These are phyloP conservation scores for Podospora anserina DNA, from an alignment of 495 filamentous ascomycete genomes.

Conservation along the genomic window DNA sequence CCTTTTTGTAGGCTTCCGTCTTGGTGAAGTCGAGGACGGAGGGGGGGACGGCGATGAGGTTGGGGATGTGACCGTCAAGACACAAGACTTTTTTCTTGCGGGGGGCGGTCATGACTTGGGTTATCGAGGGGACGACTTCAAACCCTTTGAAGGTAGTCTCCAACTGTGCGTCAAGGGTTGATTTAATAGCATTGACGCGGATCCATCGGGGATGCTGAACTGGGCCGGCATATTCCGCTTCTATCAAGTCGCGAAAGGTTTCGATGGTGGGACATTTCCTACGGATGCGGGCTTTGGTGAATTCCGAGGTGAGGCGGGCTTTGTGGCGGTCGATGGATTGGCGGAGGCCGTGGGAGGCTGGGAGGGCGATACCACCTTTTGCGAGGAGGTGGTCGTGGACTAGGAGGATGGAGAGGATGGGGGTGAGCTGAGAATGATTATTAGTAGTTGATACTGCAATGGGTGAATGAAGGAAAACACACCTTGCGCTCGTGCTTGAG, in stretches of 20 bases:
- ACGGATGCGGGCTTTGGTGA: slow-evolving; percentile 72
- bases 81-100: slow-evolving; percentile 36
- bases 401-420: slow-evolving; percentile 74
- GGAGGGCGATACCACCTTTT: slow-evolving; percentile 75
- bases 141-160: slow-evolving; percentile 63
- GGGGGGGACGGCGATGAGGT: slow-evolving; percentile 75
- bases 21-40: slow-evolving; percentile 59
- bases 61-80: slow-evolving; percentile 74
- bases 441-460: not conserved
- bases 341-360: slow-evolving; percentile 70
- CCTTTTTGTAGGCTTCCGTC: slow-evolving; percentile 66
- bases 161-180: slow-evolving; percentile 64
- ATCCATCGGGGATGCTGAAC: slow-evolving; percentile 74
- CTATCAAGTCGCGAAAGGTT: slow-evolving; percentile 57
- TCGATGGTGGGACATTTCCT: slow-evolving; percentile 63
- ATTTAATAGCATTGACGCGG: slow-evolving; percentile 76
- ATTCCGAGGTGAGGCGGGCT: slow-evolving; percentile 72
- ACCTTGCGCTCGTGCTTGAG: slow-evolving; percentile 80
- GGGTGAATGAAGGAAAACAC: not conserved
- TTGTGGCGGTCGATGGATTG: slow-evolving; percentile 75
- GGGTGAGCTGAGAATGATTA: slow-evolving; percentile 61
- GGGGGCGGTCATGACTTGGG: slow-evolving; percentile 36
- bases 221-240: slow-evolving; percentile 34
- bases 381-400: slow-evolving; percentile 82
- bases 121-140: slow-evolving; percentile 47